Conservation (phyloP, 257 asterid species). For the Gynochthodes officinalis region DNA sequence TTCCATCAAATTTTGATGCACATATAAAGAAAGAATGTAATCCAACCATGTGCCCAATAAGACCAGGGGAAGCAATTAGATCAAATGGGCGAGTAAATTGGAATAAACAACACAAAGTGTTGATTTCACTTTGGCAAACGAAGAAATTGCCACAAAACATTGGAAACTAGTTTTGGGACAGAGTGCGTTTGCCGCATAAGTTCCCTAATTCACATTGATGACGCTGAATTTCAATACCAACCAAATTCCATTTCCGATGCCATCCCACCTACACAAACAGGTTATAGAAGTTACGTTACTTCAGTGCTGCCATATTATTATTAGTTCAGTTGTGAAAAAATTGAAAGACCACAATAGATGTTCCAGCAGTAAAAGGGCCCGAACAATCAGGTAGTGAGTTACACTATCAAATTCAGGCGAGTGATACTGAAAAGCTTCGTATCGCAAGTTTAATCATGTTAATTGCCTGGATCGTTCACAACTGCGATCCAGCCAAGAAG, state of each 20-base stretch:
- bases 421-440: constrained; percentile 32
- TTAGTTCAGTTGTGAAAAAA: too few relatives aligned
- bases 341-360: background rate
- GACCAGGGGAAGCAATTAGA: constrained; percentile 4
- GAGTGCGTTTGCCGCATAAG: constrained; percentile 34
- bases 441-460: constrained; percentile 43
- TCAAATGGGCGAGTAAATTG: constrained; percentile 23
- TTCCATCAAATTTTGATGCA: background rate
- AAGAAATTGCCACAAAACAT: constrained; percentile 45
- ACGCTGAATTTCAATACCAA: too few relatives aligned
- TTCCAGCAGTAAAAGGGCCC: constrained; percentile 38
- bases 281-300: too few relatives aligned
- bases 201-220: background rate
- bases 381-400: constrained; percentile 17
- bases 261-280: too few relatives aligned
- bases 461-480: constrained; percentile 40
- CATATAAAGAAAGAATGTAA: constrained; percentile 8
- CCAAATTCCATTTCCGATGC: too few relatives aligned
- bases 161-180: constrained; percentile 28
- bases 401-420: constrained; percentile 33
- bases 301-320: too few relatives aligned
- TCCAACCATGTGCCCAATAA: constrained; percentile 36
- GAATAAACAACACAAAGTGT: background rate
- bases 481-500: constrained; percentile 56
- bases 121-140: constrained; percentile 27